Evolutionary conservation across 768 basidiomycete genomes (phyloP), one percentile per base, ranked within the genome.

Genomic region (Cubamyces lactineus): DNA sequence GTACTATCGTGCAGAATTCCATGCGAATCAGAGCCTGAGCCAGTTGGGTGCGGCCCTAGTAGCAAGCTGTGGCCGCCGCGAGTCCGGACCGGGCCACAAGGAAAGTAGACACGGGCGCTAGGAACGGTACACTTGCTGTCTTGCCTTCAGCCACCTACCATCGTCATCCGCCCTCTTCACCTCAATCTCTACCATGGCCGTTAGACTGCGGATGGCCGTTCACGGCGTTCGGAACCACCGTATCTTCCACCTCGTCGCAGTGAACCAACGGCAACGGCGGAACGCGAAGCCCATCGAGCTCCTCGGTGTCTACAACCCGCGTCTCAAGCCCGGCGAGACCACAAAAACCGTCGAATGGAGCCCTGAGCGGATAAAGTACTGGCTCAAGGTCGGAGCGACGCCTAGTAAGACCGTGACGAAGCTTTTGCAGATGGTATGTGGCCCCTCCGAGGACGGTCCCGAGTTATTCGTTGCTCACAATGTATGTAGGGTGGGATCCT

Each of bases 331-430:
- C 17, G 82, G 79, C 40, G 73, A 79, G 61, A 74, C 77, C 23
- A 80, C 84, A 66, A 96, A 95, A 76, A 86, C 84, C 38, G 80
- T 98, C 58, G 84, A 88, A 67, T 98, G 96, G 95, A 94, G 94
- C 74, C 87, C 89, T 24, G 88, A 92, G 68, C 85, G 96, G 72
- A 92, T 98, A 73, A 82, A 82, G 61, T 94, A 92, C 70, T 98
- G 96, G 96, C 74, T 98, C 41, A 82, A 82, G 38, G 85, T 89
- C 17, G 96, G 95, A 0, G 96, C 96, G 38, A 74, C 83, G 62
- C 96, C 96, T 0, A 89, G 86, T 47, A 86, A 87, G 70, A 80
- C 88, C 6, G 92, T 91, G 5, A 84, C 88, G 42, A 87, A 82
- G 68, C 70, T 98, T 66, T 75, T 98, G 70, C 86, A 90, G 71